Base-by-base conservation (phyloP, 805 yeast genomes). In the Lipomyces starkeyi region DNA sequence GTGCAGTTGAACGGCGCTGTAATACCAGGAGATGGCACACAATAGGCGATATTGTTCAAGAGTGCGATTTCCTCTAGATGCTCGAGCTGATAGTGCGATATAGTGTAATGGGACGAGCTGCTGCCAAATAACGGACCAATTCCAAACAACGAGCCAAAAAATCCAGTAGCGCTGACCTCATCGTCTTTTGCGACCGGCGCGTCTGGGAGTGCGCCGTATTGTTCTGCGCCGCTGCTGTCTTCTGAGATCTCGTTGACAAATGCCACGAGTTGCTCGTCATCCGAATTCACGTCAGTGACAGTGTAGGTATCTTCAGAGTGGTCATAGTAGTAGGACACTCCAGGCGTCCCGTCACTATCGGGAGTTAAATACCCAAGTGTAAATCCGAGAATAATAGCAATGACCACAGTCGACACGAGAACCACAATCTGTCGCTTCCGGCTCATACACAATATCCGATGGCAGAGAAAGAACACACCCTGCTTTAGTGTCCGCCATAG, bases 1-100 rank as follows among this genome's bases (percentile, higher is more conserved):
- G 74, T 72, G 63, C 74, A 72, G 58, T 72, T 72, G 65, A 72
- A 72, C 17, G 74, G 74, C 11, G 65, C n/a, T 4, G 63, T 57
- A 55, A 72, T 69, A 25, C 73, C 74, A 3, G 74, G 74, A 54
- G 32, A 32, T 20, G 74, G 74, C 2, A 72, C 68, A 32, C 74
- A 72, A 61, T 72, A 72, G 5, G 74, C 73, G 13, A 65, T 59
- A 58, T 72, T 67, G 52, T 69, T 64, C 34, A 69, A 17, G 32
- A 69, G 62, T 25, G 72, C 64, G 29, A 69, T 62, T 57, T 69
- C 71, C 37, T 69, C 54, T 43, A 69, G 58, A 20, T 62, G 61
- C 29, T 61, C 67, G 32, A 68, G 62, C 60, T 60, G 64, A 54
- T 55, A 65, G 35, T 35, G 35, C 5, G 71, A 68, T 17, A 66